A percentile compares a stretch with the other conserved stretches of the same genome.
phyloP scores from a whole-genome alignment of 306 rosid genomes.

The Rosa multiflora region DNA sequence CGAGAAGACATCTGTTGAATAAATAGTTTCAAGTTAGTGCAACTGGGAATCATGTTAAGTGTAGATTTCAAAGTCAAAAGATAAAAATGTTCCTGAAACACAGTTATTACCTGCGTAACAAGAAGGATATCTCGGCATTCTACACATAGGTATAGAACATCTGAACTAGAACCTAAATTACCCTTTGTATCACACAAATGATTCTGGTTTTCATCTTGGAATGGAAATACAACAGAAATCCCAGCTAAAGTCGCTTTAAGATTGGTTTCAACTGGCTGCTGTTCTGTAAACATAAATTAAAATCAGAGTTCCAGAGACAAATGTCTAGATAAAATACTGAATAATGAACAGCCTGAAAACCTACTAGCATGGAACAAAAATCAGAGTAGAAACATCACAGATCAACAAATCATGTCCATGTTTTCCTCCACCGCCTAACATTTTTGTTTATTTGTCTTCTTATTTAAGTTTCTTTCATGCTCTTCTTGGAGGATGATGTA shows the following conservation, averaged over 20 bases:
- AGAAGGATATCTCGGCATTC: slow-evolving; percentile 62
- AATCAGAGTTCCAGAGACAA: slow-evolving; percentile 24
- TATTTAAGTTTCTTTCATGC: neutral
- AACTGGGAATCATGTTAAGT: slow-evolving; percentile 20
- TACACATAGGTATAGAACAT: slow-evolving; percentile 54
- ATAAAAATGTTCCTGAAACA: slow-evolving; percentile 23
- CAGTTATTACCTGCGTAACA: slow-evolving; percentile 56
- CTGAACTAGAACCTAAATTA: slow-evolving; percentile 32
- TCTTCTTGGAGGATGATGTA: neutral
- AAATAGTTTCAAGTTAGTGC: slow-evolving; percentile 36
- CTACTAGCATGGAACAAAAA: neutral
- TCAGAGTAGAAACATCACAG: neutral
- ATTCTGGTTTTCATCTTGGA: slow-evolving; percentile 50
- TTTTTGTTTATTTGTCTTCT: neutral
- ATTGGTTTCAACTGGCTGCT: slow-evolving; percentile 85
- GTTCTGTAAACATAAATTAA: slow-evolving; percentile 52
- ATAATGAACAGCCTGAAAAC: slow-evolving; percentile 1
- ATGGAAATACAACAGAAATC: slow-evolving; percentile 68
- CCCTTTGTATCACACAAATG: slow-evolving; percentile 29
- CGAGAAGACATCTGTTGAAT: slow-evolving; percentile 63
- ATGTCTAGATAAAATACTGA: slow-evolving; percentile 17
- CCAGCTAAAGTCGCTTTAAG: slow-evolving; percentile 76
- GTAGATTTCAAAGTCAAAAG: slow-evolving; percentile 20
- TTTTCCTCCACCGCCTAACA: neutral
- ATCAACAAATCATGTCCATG: neutral